These are phyloP conservation scores for Yamadazyma mexicana DNA, from an alignment of 1,139 yeast genomes.

Conservation along the genomic window DNA sequence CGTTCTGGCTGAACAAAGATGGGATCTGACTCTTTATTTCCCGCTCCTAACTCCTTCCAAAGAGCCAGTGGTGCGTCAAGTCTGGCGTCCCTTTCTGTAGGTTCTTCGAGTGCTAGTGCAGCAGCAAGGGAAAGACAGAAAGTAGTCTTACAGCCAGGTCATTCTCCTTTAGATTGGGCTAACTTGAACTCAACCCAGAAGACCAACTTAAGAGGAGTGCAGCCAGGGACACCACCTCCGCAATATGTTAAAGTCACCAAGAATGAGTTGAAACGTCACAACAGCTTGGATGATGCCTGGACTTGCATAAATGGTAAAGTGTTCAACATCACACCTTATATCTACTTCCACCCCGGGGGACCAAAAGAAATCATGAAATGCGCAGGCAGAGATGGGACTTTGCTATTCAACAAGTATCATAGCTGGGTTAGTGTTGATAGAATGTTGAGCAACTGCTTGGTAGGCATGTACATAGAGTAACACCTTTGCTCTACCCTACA, in stretches of 20 bases:
- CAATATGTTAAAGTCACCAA: conserved; percentile 52
- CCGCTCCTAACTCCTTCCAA: conserved; percentile 44
- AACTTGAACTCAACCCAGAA: conserved; percentile 28
- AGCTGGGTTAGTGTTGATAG: conserved; percentile 88
- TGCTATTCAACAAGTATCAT: conserved; percentile 77
- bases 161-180: conserved; percentile 90
- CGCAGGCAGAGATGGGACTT: conserved; percentile 85
- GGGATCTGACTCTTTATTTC: conserved; percentile 24
- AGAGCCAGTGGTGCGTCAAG: conserved; percentile 20
- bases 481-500: not conserved
- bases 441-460: conserved; percentile 72
- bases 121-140: conserved; percentile 31
- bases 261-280: conserved; percentile 63
- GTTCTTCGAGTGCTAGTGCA: not conserved
- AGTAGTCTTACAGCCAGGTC: conserved; percentile 72
- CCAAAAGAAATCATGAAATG: conserved; percentile 71
- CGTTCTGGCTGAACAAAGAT: conserved; percentile 1
- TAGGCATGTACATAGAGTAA: conserved; percentile 51
- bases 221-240: conserved; percentile 42
- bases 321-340: conserved; percentile 79
- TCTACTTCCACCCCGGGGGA: conserved; percentile 94
- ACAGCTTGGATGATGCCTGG: conserved; percentile 73
- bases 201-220: conserved; percentile 39
- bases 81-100: not conserved
- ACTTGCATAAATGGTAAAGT: conserved; percentile 78